These are phyloP conservation scores for Podospora appendiculata DNA, from an alignment of 495 filamentous ascomycete genomes.

Conservation along the genomic window DNA sequence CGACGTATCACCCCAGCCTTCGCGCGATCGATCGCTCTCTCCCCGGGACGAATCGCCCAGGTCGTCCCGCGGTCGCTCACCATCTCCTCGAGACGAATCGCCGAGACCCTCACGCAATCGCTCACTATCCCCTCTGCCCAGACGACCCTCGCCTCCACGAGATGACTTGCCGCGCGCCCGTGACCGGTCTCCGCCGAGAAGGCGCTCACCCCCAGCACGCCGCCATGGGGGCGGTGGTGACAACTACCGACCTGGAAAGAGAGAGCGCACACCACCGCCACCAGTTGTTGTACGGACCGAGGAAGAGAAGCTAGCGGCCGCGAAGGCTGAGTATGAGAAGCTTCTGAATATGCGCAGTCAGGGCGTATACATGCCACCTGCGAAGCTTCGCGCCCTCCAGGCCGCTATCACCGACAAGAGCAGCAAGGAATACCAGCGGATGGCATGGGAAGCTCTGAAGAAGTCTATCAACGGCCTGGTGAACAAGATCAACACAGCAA, in stretches of 20 bases:
- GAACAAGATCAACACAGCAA: slow-evolving; percentile 96
- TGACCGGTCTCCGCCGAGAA: slow-evolving; percentile 20
- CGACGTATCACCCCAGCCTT: neutral
- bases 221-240: slow-evolving; percentile 30
- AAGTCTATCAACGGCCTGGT: slow-evolving; percentile 98
- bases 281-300: slow-evolving; percentile 54
- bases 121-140: slow-evolving; percentile 1
- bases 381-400: slow-evolving; percentile 82
- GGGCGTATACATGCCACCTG: slow-evolving; percentile 92
- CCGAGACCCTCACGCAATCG: neutral
- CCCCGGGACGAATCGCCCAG: neutral
- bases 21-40: slow-evolving; percentile 4
- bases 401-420: slow-evolving; percentile 93
- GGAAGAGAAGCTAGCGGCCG: slow-evolving; percentile 70
- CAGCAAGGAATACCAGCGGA: slow-evolving; percentile 95
- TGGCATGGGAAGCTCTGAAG: slow-evolving; percentile 98
- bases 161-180: slow-evolving; percentile 1
- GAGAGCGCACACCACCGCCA: slow-evolving; percentile 39
- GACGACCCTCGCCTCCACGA: neutral
- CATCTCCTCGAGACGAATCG: neutral
- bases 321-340: slow-evolving; percentile 88
- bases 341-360: slow-evolving; percentile 85
- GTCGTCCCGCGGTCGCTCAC: slow-evolving; percentile 1
- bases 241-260: slow-evolving; percentile 30
- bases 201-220: slow-evolving; percentile 15